These are phyloP conservation scores for Ramalina peruviana DNA, from an alignment of 495 filamentous ascomycete genomes.

Conservation along the genomic window DNA sequence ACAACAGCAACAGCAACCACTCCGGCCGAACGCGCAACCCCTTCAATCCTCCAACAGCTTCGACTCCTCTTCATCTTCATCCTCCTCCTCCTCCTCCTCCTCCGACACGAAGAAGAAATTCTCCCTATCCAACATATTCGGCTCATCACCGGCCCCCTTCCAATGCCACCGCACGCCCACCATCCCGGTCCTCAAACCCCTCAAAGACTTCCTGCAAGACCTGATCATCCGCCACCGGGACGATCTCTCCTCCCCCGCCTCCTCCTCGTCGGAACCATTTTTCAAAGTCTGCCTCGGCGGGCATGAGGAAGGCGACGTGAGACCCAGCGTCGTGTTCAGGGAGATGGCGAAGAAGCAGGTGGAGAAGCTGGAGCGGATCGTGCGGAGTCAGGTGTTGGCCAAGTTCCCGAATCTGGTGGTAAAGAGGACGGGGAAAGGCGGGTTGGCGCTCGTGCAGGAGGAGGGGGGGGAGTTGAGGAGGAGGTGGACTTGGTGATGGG, in stretches of 20 bases:
- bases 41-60: constrained; percentile 2
- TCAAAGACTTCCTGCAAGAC: neutral
- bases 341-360: constrained; percentile 7
- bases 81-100: neutral
- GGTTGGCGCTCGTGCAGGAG: constrained; percentile 4
- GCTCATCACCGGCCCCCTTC: neutral
- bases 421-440: neutral
- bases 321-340: constrained; percentile 1
- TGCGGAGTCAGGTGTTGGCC: constrained; percentile 1
- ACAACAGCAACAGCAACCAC: constrained; percentile 5
- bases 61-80: neutral
- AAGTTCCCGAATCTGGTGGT: constrained; percentile 4
- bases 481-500: neutral
- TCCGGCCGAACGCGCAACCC: neutral
- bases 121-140: neutral
- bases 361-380: neutral
- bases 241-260: neutral
- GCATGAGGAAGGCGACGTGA: neutral
- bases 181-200: neutral
- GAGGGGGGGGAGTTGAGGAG: neutral
- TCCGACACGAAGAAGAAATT: neutral
- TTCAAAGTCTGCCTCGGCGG: constrained; percentile 6
- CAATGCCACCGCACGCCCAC: neutral
- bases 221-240: neutral
- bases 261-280: neutral